A percentile compares a stretch with the other conserved stretches of the same genome.
Conservation (phyloP, 805 yeast genomes). For the Metahyphopichia silvanorum region DNA sequence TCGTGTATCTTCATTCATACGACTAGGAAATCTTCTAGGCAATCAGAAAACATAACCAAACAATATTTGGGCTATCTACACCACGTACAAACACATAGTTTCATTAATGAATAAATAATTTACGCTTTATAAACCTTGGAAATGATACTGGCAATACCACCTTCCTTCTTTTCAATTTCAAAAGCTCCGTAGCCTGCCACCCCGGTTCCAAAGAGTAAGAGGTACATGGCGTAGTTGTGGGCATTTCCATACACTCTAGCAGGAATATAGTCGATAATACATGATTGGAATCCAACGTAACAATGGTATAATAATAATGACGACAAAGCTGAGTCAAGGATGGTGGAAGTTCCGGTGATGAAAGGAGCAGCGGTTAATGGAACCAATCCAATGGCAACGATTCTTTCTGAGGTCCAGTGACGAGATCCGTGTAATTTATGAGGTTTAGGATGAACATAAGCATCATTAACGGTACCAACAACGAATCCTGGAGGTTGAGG, state of each 20-base stretch:
- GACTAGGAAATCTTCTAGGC: too few relatives aligned
- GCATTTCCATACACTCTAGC: constrained; percentile 65
- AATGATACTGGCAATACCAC: constrained; percentile 57
- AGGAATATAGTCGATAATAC: constrained; percentile 79
- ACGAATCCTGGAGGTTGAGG: constrained; percentile 74
- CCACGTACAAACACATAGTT: too few relatives aligned
- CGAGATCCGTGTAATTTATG: constrained; percentile 60
- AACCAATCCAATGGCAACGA: constrained; percentile 55
- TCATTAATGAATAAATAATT: constrained; percentile 6
- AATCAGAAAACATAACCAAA: too few relatives aligned
- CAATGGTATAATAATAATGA: constrained; percentile 59
- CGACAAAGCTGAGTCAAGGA: constrained; percentile 55
- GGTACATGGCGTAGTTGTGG: constrained; percentile 58
- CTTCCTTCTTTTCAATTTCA: constrained; percentile 61
- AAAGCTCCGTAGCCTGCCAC: constrained; percentile 71
- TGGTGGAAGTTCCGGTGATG: constrained; percentile 48
- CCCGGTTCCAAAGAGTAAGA: constrained; percentile 61
- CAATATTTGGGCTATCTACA: too few relatives aligned
- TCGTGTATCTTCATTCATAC: too few relatives aligned
- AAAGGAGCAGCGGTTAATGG: constrained; percentile 66
- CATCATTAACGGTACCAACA: constrained; percentile 71
- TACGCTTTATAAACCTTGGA: constrained; percentile 37
- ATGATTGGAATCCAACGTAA: constrained; percentile 69
- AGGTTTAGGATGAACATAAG: constrained; percentile 58
- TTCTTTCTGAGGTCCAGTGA: constrained; percentile 73